A percentile compares a stretch with the other conserved stretches of the same genome.
These are phyloP conservation scores for Aspergillus incahuasiensis DNA, from an alignment of 495 filamentous ascomycete species.

Conservation along the genomic window DNA sequence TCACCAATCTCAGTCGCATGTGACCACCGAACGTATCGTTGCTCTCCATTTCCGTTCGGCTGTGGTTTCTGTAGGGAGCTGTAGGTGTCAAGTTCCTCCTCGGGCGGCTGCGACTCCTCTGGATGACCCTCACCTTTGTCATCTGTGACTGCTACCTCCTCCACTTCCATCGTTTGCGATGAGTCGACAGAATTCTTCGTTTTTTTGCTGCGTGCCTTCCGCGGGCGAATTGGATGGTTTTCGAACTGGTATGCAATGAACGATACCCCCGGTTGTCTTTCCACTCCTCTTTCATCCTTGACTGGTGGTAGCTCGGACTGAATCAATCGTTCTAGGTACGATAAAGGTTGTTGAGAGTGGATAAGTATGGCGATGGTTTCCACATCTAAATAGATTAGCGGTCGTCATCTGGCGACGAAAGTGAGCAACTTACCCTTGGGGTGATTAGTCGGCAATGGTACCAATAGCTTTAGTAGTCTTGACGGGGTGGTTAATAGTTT, in stretches of 20 bases:
- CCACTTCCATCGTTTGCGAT: slow-evolving; percentile 1
- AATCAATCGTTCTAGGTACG: slow-evolving; percentile 85
- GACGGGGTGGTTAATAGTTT: slow-evolving; percentile 90
- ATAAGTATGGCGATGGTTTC: slow-evolving; percentile 85
- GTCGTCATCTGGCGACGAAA: slow-evolving; percentile 19
- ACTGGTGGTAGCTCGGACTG: slow-evolving; percentile 81
- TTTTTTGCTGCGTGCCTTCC: slow-evolving; percentile 31
- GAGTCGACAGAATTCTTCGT: slow-evolving; percentile 31
- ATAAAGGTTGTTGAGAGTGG: slow-evolving; percentile 89
- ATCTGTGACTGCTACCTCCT: slow-evolving; percentile 26
- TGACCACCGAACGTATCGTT: slow-evolving; percentile 82
- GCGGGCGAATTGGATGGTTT: slow-evolving; percentile 49
- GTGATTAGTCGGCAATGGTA: slow-evolving; percentile 63
- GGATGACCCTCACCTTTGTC: neutral
- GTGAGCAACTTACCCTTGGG: slow-evolving; percentile 43
- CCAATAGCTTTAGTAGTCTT: slow-evolving; percentile 79
- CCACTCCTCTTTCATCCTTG: slow-evolving; percentile 49
- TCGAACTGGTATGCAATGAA: slow-evolving; percentile 76
- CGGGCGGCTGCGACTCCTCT: neutral
- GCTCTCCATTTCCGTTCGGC: slow-evolving; percentile 18
- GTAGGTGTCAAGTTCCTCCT: slow-evolving; percentile 28
- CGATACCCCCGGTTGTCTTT: slow-evolving; percentile 66
- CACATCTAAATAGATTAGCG: slow-evolving; percentile 39
- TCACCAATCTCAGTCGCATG: slow-evolving; percentile 86
- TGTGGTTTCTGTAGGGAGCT: slow-evolving; percentile 32